Conservation (phyloP, 2,329 filamentous ascomycete species). For the Aspergillus sp. region DNA sequence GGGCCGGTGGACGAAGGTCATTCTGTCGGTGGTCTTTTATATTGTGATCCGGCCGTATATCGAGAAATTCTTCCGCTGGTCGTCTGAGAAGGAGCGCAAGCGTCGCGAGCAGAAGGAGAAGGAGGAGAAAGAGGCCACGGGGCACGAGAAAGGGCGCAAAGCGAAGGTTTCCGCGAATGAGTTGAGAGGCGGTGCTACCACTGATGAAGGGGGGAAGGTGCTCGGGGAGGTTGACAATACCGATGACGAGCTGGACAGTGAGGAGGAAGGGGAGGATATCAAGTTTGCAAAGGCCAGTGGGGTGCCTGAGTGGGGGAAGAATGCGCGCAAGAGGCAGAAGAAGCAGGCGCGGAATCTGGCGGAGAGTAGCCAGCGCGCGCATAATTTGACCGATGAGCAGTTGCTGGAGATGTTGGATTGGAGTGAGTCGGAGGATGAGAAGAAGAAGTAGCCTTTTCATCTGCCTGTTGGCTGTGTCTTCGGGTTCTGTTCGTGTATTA, state of each 20-base stretch:
- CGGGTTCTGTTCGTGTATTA: too few species aligned
- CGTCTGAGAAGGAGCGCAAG: constrained; percentile 33
- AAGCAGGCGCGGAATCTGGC: constrained; percentile 54
- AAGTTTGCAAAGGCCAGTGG: constrained; percentile 35
- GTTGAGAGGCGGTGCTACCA: constrained; percentile 51
- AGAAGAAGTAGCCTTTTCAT: constrained; percentile 11
- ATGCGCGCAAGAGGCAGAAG: constrained; percentile 60
- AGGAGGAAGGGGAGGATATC: constrained; percentile 31
- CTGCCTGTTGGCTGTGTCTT: too few species aligned
- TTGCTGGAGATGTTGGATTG: constrained; percentile 60
- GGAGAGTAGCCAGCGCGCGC: constrained; percentile 51
- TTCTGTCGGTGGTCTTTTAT: constrained; percentile 66
- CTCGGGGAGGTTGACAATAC: constrained; percentile 28
- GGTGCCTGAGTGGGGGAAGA: constrained; percentile 57
- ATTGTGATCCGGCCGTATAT: constrained; percentile 65
- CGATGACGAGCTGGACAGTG: constrained; percentile 43
- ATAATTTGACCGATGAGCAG: constrained; percentile 65
- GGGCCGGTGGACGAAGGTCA: constrained; percentile 55
- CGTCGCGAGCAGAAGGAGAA: constrained; percentile 51
- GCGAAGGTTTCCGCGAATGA: constrained; percentile 57
- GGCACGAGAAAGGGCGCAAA: constrained; percentile 22
- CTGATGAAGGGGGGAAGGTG: constrained; percentile 45
- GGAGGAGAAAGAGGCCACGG: constrained; percentile 37
- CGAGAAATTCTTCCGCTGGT: constrained; percentile 56
- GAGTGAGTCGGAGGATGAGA: constrained; percentile 35